These are phyloP conservation scores for Cercospora canescens DNA, from an alignment of 2,329 filamentous ascomycete genomes.

Conservation along the genomic window DNA sequence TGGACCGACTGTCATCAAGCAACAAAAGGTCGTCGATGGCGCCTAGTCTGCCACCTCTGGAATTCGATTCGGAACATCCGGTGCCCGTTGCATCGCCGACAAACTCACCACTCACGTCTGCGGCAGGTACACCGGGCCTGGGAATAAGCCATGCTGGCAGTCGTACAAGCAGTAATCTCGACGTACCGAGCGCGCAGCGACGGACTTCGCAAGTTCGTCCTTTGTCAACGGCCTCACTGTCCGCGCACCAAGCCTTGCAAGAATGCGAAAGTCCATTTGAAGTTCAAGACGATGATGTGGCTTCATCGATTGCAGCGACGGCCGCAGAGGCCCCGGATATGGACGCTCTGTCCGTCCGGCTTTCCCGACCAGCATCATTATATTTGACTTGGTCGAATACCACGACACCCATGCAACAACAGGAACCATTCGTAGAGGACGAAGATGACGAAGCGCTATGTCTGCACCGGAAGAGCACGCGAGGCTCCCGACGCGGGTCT, in stretches of 20 bases:
- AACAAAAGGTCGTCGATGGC: conserved; percentile 12
- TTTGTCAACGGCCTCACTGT: conserved; percentile 18
- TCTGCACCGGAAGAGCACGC: conserved; percentile 13
- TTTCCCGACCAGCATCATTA: conserved; percentile 20
- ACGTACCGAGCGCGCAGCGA: conserved; percentile 6
- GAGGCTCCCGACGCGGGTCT: not conserved
- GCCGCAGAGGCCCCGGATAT: conserved; percentile 24
- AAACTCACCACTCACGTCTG: not conserved
- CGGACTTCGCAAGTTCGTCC: conserved; percentile 11
- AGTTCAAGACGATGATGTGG: conserved; percentile 38
- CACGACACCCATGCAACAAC: not conserved
- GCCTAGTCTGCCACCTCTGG: conserved; percentile 14
- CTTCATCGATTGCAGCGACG: conserved; percentile 26
- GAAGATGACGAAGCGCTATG: conserved; percentile 24
- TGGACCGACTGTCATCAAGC: conserved; percentile 2
- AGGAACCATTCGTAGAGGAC: conserved; percentile 19
- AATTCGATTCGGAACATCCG: conserved; percentile 2
- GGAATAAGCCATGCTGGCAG: conserved; percentile 7
- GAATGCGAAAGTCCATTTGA: conserved; percentile 32
- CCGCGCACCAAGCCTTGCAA: conserved; percentile 15
- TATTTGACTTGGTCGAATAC: conserved; percentile 13
- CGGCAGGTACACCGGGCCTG: conserved; percentile 14
- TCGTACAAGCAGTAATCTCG: not conserved
- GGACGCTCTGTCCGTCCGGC: conserved; percentile 20
- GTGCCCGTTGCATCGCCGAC: not conserved